Evolutionary conservation across 1,284 basidiomycete genomes (phyloP), one percentile per base, ranked within the genome.

Genomic region (Bjerkandera adusta): DNA sequence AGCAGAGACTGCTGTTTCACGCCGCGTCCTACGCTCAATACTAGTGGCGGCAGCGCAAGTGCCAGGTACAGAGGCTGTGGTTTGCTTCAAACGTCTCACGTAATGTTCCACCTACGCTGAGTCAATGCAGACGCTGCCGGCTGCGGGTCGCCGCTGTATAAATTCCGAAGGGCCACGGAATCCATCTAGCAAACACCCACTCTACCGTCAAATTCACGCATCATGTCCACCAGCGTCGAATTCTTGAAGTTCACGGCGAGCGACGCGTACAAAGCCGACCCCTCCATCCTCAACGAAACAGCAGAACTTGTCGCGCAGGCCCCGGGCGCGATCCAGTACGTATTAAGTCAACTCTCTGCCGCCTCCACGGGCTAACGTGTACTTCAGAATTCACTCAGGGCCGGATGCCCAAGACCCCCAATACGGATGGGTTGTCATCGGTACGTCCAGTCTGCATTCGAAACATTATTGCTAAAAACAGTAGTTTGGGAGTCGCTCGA

Each of bases 401-500:
- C 27, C 25, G 8, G 44, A 46, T 8, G 10, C 39, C 12, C 36
- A 46, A 20, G 44, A 46, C 8, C 25, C 36, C 4, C 13, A 38
- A 18, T 33, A 46, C 18, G 22, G 22, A 12, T 46, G 21, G 16
- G n/a, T 27, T 29, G 34, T 39, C 26, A 24, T 46, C 25, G 36
- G 44, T 46, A 32, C 5, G 43, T 20, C 5, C 22, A 7, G 36
- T 10, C 8, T 4, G 3, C 5, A 4, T 38, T 13, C 36, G 13
- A 25, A n/a, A 11, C 22, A 25, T 16, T 11, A 11, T 7, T 38
- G 21, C 15, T 8, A 5, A 35, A 7, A 13, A 6, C 7, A 6
- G 36, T 15, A 50, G 49, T 36, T 13, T 50, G 49, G 49, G 44
- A 50, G 22, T 25, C 38, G 7, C 13, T 30, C n/a, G 45, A 34